These are phyloP conservation scores for Lachnellula willkommii DNA, from an alignment of 2,329 filamentous ascomycete species.

Conservation along the genomic window DNA sequence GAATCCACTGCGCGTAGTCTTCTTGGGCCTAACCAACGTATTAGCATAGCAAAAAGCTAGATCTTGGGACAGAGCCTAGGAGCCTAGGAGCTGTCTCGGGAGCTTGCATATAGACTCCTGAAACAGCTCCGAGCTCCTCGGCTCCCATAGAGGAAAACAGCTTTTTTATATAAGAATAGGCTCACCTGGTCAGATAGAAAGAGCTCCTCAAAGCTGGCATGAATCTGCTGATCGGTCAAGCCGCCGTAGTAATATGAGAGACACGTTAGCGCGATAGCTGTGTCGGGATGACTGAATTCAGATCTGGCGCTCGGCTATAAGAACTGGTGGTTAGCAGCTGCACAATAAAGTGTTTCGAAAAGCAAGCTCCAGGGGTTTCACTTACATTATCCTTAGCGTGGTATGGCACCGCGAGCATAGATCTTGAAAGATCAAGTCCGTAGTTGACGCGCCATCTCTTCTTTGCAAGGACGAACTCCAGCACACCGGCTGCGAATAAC, in stretches of 20 bases:
- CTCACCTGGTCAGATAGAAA: conserved; percentile 43
- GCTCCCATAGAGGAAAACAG: too few species aligned
- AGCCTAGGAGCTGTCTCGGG: too few species aligned
- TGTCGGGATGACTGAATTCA: conserved; percentile 64
- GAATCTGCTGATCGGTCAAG: conserved; percentile 43
- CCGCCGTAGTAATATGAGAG: conserved; percentile 63
- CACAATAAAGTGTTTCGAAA: not conserved
- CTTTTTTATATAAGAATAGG: too few species aligned
- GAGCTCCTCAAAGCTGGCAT: conserved; percentile 39
- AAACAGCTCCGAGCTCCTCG: too few species aligned
- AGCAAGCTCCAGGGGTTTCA: not conserved
- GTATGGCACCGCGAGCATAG: conserved; percentile 61
- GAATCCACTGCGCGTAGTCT: conserved; percentile 47
- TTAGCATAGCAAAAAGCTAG: too few species aligned
- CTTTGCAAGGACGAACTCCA: conserved; percentile 15
- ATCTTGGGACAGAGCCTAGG: too few species aligned
- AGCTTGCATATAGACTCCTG: too few species aligned
- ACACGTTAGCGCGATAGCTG: conserved; percentile 58
- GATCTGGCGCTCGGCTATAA: conserved; percentile 49
- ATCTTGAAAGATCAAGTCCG: conserved; percentile 47
- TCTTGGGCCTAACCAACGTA: conserved; percentile 31
- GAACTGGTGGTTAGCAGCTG: conserved; percentile 1
- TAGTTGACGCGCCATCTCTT: conserved; percentile 58
- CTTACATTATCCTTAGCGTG: conserved; percentile 52
- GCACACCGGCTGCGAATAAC: not conserved